A percentile compares a stretch with the other conserved stretches of the same genome.
phyloP scores from a whole-genome alignment of 768 basidiomycete species.

The Leccinum subgranulosum region DNA sequence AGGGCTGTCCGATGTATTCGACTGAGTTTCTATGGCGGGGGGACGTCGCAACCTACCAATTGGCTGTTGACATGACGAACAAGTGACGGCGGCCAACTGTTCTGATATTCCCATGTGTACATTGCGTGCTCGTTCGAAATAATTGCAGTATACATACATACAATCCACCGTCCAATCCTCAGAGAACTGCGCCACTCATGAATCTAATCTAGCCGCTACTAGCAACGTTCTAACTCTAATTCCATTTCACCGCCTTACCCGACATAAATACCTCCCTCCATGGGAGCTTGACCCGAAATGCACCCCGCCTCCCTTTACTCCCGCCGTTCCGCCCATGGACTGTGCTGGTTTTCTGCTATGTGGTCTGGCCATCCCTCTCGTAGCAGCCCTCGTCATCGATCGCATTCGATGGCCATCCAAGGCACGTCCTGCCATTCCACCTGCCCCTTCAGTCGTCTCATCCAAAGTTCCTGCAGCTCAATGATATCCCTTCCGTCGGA shows the following conservation, averaged over 20 bases:
- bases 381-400: constrained; percentile 12
- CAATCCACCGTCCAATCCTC: constrained; percentile 4
- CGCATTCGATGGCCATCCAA: constrained; percentile 26
- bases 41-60: background rate
- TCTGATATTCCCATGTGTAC: background rate
- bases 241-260: constrained; percentile 22
- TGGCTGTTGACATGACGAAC: constrained; percentile 22
- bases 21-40: constrained; percentile 8
- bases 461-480: constrained; percentile 18
- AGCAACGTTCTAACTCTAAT: constrained; percentile 29
- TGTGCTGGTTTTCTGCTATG: constrained; percentile 18
- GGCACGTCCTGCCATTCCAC: constrained; percentile 8
- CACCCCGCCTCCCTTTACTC: constrained; percentile 19
- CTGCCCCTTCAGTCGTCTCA: background rate
- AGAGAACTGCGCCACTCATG: constrained; percentile 17
- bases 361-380: constrained; percentile 17
- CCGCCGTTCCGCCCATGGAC: constrained; percentile 27
- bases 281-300: constrained; percentile 26
- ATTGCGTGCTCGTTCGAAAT: constrained; percentile 7
- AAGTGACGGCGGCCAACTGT: background rate
- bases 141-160: background rate
- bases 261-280: constrained; percentile 32
- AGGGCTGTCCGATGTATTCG: constrained; percentile 9
- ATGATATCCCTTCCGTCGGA: constrained; percentile 35
- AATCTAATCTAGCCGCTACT: constrained; percentile 29